Base-by-base conservation (phyloP, 805 yeast species). In the Lachancea sp. region DNA sequence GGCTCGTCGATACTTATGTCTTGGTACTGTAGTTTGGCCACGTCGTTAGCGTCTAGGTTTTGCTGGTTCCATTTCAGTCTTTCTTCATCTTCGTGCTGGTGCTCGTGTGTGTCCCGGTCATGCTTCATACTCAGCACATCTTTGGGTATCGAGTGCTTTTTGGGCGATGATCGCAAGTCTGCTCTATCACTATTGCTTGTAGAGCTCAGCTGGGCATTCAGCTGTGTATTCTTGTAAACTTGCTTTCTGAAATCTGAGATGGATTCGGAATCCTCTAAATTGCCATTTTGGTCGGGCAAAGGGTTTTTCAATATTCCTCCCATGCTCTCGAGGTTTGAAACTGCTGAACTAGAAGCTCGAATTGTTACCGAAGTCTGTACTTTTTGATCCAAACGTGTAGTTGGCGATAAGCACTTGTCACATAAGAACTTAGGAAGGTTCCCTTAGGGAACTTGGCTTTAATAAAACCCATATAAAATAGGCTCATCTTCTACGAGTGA, bases 1-100 rank as follows among this genome's bases (percentile, higher is more conserved):
- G 97, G 97, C 62, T 90, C 97, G 58, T 87, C 95, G 36, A 90
- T 87, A 46, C 61, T 64, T 36, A 70, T 62, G 46, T 70, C 71
- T 41, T 67, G 70, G 36, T 60, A 62, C 54, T 83, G 86, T 60
- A 78, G 85, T 59, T 89, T 95, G 3, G 86, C 75, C n/a, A 76
- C 62, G 41, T 74, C 75, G 46, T 72, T 72, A 42, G 75, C 77
- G 42, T 74, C 77, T 44, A 90, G 64, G 57, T 90, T 90, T 49
- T 81, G 70, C 53, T 85, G 90, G 60, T 90, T 95, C 96, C 96
- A 90, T 59, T 81, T 75, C 53, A 88, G 71, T 52, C 77, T 82
- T 26, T 70, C 75, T 27, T 57, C 67, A 13, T 50, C 46, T 9
- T 48, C 54, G 18, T 45, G 45, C 27, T 54, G 52, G 10, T 36